Evolutionary conservation across 2,329 filamentous ascomycete genomes (phyloP).

Genomic region (Penicillium occitanis): DNA sequence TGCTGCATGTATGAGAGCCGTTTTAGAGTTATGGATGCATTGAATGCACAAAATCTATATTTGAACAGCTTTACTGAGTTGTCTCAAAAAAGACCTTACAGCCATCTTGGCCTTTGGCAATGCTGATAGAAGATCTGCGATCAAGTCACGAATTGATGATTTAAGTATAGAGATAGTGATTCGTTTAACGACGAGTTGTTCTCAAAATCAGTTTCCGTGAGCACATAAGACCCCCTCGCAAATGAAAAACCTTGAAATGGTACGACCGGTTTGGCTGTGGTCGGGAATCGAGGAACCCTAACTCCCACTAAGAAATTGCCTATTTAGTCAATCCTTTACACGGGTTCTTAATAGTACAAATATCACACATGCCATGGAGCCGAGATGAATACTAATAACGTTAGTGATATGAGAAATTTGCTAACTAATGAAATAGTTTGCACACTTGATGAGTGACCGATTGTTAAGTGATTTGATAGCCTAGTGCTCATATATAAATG

Average conservation of each 20-base stretch:
- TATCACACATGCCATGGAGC: background rate
- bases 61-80: background rate
- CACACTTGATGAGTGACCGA: too few species aligned
- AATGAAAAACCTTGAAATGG: background rate
- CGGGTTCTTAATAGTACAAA: background rate
- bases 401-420: too few species aligned
- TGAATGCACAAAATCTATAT: background rate
- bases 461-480: too few species aligned
- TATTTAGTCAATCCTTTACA: background rate
- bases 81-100: background rate
- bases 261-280: background rate
- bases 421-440: too few species aligned
- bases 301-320: background rate
- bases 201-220: background rate
- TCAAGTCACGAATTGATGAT: background rate
- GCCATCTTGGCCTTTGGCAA: background rate
- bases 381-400: background rate
- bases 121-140: background rate
- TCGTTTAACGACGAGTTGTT: background rate
- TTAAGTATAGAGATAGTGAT: background rate
- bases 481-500: too few species aligned
- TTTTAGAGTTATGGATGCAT: conserved; percentile 14
- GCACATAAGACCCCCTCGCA: background rate
- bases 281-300: background rate
- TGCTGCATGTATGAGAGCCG: conserved; percentile 27